Evolutionary conservation across 495 filamentous ascomycete species (phyloP).

Genomic region (Xylaria castorea): DNA sequence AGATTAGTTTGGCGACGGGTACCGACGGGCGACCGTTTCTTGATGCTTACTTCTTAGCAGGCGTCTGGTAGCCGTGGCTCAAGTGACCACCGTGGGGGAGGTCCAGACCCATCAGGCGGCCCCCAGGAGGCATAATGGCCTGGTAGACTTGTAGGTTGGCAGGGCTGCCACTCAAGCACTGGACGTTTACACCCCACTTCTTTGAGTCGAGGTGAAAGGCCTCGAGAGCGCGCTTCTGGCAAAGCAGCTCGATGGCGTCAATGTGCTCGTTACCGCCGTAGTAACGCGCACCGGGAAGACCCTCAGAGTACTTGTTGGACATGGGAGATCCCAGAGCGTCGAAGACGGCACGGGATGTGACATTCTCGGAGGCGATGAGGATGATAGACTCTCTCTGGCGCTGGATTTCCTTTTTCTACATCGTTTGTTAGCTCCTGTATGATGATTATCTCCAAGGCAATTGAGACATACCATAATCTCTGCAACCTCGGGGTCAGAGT

Average conservation of each 20-base stretch:
- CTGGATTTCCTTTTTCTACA: constrained; percentile 89
- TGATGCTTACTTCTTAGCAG: constrained; percentile 79
- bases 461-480: constrained; percentile 81
- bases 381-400: constrained; percentile 98
- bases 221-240: constrained; percentile 92
- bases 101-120: constrained; percentile 96
- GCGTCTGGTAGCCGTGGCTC: constrained; percentile 97
- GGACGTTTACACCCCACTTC: constrained; percentile 99
- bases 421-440: constrained; percentile 27
- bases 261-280: constrained; percentile 99
- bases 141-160: constrained; percentile 99
- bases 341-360: constrained; percentile 87
- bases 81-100: constrained; percentile 97
- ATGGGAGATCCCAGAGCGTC: constrained; percentile 89
- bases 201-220: constrained; percentile 85
- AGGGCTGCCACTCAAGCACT: constrained; percentile 89
- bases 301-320: constrained; percentile 99
- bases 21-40: constrained; percentile 14
- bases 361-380: constrained; percentile 93
- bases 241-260: constrained; percentile 92
- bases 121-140: constrained; percentile 96
- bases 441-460: constrained; percentile 18
- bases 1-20: constrained; percentile 16
- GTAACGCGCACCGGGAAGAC: constrained; percentile 97
- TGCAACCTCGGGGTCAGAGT: constrained; percentile 89